These are phyloP conservation scores for Anisodus acutangulus DNA, from an alignment of 257 asterid genomes.

Conservation along the genomic window DNA sequence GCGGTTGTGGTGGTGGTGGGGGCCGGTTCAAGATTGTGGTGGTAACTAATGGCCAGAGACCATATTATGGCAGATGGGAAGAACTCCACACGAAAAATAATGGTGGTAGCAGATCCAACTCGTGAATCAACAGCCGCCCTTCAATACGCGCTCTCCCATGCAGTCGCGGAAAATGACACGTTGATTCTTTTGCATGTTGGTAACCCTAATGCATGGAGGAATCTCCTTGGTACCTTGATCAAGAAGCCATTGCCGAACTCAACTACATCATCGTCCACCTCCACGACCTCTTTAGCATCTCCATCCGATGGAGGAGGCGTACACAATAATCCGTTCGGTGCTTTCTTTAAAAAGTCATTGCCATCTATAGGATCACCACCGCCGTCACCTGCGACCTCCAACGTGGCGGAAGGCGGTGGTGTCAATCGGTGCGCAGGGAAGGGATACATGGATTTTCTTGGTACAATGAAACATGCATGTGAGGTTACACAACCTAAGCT, in stretches of 20 bases:
- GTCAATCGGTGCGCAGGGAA: slow-evolving; percentile 30
- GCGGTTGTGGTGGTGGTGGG: slow-evolving; percentile 28
- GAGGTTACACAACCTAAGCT: slow-evolving; percentile 45
- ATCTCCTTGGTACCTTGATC: slow-evolving; percentile 54
- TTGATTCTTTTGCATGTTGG: slow-evolving; percentile 63
- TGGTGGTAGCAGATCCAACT: slow-evolving; percentile 79
- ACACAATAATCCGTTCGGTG: not conserved
- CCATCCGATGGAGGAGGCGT: not conserved
- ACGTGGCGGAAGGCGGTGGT: not conserved
- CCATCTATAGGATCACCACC: not conserved
- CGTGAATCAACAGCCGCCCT: slow-evolving; percentile 79
- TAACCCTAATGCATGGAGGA: slow-evolving; percentile 56
- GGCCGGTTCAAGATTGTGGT: slow-evolving; percentile 39
- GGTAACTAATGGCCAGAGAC: slow-evolving; percentile 32
- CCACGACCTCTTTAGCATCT: not conserved
- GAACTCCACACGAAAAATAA: slow-evolving; percentile 53
- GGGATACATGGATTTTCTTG: slow-evolving; percentile 52
- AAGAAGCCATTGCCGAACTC: slow-evolving; percentile 39
- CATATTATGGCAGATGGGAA: slow-evolving; percentile 47
- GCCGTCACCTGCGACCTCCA: not conserved
- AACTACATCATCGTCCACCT: slow-evolving; percentile 28
- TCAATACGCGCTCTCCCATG: slow-evolving; percentile 68
- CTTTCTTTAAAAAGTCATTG: slow-evolving; percentile 25
- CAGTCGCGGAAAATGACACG: slow-evolving; percentile 55
- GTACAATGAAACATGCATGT: slow-evolving; percentile 65